Conservation (phyloP, 192 early-diverging fungal species). For the Diversispora epigaea region DNA sequence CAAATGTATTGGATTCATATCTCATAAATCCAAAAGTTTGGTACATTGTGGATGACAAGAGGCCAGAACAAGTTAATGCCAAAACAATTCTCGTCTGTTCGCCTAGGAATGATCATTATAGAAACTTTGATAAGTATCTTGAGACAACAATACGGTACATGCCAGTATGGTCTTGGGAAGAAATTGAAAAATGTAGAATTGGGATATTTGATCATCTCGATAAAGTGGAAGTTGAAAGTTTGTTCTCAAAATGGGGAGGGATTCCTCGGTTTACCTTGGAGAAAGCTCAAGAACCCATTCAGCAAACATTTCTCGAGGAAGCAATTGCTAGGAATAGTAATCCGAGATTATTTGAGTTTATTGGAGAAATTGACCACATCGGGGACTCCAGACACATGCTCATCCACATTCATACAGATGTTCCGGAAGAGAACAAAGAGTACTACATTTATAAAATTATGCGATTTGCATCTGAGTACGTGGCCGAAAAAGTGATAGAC, state of each 20-base stretch:
- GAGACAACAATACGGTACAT: neutral
- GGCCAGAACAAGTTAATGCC: neutral
- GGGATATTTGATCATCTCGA: neutral
- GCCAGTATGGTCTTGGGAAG: neutral
- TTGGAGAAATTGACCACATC: too few relatives aligned
- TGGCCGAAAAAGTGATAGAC: neutral
- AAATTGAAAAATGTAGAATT: neutral
- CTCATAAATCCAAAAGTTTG: neutral
- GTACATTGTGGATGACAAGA: neutral
- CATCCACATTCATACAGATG: neutral
- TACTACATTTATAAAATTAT: neutral
- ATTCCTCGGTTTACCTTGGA: constrained; percentile 7
- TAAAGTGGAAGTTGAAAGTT: neutral
- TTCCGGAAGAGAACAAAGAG: neutral
- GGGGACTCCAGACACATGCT: too few relatives aligned
- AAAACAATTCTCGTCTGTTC: constrained; percentile 8
- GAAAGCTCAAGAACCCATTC: neutral
- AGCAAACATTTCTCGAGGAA: neutral
- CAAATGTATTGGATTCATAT: neutral
- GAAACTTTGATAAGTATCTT: neutral
- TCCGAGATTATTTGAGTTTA: neutral
- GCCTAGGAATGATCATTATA: neutral
- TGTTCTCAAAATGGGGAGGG: neutral
- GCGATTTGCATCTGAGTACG: constrained; percentile 10
- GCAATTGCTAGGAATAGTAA: neutral